Conservation (phyloP, 129 eudicot genomes). For the Pittosporum tobira region DNA sequence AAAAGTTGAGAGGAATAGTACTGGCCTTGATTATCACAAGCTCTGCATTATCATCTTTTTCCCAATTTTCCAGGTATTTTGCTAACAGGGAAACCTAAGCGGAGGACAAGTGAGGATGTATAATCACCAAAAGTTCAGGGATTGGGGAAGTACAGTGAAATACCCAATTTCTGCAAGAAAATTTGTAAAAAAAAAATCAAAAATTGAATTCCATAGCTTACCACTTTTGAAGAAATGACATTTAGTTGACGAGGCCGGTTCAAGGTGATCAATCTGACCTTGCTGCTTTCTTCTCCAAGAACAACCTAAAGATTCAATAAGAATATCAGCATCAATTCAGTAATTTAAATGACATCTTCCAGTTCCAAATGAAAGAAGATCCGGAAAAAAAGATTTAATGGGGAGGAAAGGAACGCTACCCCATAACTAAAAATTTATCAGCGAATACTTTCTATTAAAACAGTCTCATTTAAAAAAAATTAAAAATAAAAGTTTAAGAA, state of each 20-base stretch:
- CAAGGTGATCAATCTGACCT: slow-evolving; percentile 73
- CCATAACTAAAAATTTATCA: no score
- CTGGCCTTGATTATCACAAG: slow-evolving; percentile 76
- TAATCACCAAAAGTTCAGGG: slow-evolving; percentile 7
- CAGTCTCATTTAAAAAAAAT: background rate
- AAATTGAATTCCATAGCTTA: slow-evolving; percentile 14
- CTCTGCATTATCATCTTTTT: slow-evolving; percentile 67
- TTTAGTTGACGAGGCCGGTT: slow-evolving; percentile 84
- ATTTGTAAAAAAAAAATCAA: background rate
- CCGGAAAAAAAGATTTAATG: background rate
- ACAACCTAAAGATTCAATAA: slow-evolving; percentile 46
- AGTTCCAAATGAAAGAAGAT: background rate
- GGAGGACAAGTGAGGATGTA: background rate
- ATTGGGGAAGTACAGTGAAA: no score
- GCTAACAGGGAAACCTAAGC: slow-evolving; percentile 72
- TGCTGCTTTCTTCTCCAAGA: slow-evolving; percentile 55
- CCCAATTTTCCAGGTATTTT: slow-evolving; percentile 67
- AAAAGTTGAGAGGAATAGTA: background rate
- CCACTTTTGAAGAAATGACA: slow-evolving; percentile 69
- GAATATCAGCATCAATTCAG: background rate
- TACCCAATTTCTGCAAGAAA: no score
- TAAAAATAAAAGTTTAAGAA: background rate
- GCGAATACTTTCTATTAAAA: background rate
- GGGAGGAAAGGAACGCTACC: background rate
- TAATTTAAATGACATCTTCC: background rate